A percentile compares a stretch with the other conserved stretches of the same genome.
Evolutionary conservation across 2,329 filamentous ascomycete genomes (phyloP).

Genomic region (Boeremia exigua): DNA sequence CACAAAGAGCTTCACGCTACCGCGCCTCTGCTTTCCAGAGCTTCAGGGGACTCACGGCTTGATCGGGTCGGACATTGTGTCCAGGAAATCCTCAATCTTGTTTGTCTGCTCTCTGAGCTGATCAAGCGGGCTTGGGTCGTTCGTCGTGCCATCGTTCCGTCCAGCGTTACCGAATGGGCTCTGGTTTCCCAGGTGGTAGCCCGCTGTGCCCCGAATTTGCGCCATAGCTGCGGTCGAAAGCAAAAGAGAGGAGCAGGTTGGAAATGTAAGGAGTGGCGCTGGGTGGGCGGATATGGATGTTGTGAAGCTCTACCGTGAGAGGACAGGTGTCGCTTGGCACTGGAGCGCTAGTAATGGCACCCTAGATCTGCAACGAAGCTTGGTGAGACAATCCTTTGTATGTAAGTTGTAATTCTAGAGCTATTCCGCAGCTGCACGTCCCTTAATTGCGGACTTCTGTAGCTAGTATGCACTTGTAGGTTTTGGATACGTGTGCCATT

Average conservation of each 20-base stretch:
- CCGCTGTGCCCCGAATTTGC: constrained; percentile 69
- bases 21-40: not conserved
- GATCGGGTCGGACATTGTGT: constrained; percentile 84
- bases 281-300: constrained; percentile 32
- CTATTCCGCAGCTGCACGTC: constrained; percentile 11
- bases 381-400: constrained; percentile 18
- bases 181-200: constrained; percentile 81
- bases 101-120: constrained; percentile 92
- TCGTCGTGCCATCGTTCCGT: constrained; percentile 62
- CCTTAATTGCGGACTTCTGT: constrained; percentile 7
- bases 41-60: constrained; percentile 76
- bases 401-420: constrained; percentile 14
- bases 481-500: constrained; percentile 10
- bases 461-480: not conserved
- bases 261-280: constrained; percentile 28
- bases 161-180: constrained; percentile 71
- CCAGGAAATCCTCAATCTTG: constrained; percentile 95
- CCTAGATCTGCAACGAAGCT: constrained; percentile 28
- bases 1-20: constrained; percentile 1
- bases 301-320: constrained; percentile 35
- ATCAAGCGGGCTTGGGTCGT: constrained; percentile 80
- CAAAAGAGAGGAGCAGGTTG: constrained; percentile 25
- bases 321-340: constrained; percentile 26
- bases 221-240: constrained; percentile 54
- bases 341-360: constrained; percentile 18